phyloP scores from a whole-genome alignment of 371 early-diverging fungal genomes.

The Mortierella sp. region DNA sequence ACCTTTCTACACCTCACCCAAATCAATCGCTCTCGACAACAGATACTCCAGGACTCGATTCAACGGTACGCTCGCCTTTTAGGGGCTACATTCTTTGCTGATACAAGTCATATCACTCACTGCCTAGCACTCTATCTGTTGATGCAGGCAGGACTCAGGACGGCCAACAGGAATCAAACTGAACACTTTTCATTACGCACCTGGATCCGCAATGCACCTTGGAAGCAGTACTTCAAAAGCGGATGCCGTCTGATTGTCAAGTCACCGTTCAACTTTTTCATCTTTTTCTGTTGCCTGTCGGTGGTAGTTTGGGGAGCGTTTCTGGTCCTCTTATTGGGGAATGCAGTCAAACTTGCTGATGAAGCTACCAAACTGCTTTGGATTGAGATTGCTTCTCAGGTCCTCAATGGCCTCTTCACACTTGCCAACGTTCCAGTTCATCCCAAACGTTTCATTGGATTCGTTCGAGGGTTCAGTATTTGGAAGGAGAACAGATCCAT shows the following conservation, averaged over 20 bases:
- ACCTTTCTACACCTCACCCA: too few species aligned
- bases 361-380: constrained; percentile 37
- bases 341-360: constrained; percentile 29
- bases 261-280: constrained; percentile 48
- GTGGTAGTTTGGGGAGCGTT: constrained; percentile 53
- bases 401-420: constrained; percentile 48
- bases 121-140: neutral
- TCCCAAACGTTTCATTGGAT: constrained; percentile 40
- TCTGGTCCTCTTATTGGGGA: constrained; percentile 37
- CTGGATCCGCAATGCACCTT: constrained; percentile 52
- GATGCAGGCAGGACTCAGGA: constrained; percentile 1
- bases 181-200: constrained; percentile 27
- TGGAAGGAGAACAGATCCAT: constrained; percentile 25
- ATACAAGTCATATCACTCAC: too few species aligned
- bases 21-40: too few species aligned
- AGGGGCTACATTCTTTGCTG: too few species aligned
- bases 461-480: constrained; percentile 26
- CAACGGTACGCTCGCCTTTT: too few species aligned
- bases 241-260: constrained; percentile 37
- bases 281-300: constrained; percentile 45
- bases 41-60: too few species aligned
- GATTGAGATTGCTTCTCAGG: constrained; percentile 52
- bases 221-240: constrained; percentile 46
- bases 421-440: constrained; percentile 50
- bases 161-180: neutral